Evolutionary conservation across 352 stramenopile species (phyloP), one percentile per base, ranked within the genome.

Genomic region (Globisporangium megalacanthum): DNA sequence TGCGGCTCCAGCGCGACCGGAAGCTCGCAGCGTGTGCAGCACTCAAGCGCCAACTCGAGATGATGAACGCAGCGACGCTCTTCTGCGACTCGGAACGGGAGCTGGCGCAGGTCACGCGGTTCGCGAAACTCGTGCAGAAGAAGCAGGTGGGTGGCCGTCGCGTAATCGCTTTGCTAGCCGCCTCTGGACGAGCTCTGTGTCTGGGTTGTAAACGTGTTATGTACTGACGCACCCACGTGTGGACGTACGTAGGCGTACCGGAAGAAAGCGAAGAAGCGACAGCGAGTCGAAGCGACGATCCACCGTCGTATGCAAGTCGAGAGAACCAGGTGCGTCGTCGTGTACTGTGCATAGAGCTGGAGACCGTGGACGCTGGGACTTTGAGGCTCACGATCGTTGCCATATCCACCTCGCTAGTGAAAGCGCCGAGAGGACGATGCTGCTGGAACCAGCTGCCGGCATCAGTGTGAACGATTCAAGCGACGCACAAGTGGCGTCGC

Each of bases 111-210:
- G 15, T 66, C 37, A 49, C 61, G 8, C 50, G 53, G 15, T 72
- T 74, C 25, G 54, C 60, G 0, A 70, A 62, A 33, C 60, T 46
- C 9, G 60, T 64, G 17, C 47, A 64, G 42, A 72, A 72, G 60
- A 74, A 74, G 46, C 64, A 70, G 60, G 69, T 76, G 7, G 10
- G 49, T 51, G 13, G n/a, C n/a, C n/a, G n/a, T n/a, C n/a, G n/a
- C n/a, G n/a, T n/a, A n/a, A n/a, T n/a, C n/a, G n/a, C n/a, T n/a
- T n/a, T n/a, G n/a, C n/a, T n/a, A n/a, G n/a, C n/a, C n/a, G n/a
- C n/a, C n/a, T n/a, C n/a, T n/a, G n/a, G n/a, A n/a, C n/a, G n/a
- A n/a, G n/a, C n/a, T n/a, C n/a, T n/a, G n/a, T n/a, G n/a, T n/a
- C n/a, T n/a, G n/a, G n/a, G n/a, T n/a, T n/a, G n/a, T n/a, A n/a